Evolutionary conservation across 2,329 filamentous ascomycete species (phyloP).

Genomic region (Pseudomassariella vexata): DNA sequence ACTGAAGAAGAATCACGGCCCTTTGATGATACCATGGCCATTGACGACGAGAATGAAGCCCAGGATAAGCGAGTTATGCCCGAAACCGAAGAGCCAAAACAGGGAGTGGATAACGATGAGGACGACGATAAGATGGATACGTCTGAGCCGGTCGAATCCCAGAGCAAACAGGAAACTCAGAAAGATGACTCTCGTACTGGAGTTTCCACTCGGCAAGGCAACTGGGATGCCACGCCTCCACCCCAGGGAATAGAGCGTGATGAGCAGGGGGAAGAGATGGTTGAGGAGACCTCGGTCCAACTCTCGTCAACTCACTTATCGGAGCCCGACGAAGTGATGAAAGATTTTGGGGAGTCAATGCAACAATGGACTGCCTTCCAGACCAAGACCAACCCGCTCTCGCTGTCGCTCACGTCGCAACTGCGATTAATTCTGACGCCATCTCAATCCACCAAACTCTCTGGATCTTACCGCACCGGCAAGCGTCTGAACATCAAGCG

Average conservation of each 20-base stretch:
- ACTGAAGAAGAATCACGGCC: conserved; percentile 81
- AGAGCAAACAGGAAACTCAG: conserved; percentile 35
- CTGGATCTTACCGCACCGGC: conserved; percentile 92
- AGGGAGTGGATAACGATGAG: conserved; percentile 40
- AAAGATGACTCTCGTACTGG: conserved; percentile 53
- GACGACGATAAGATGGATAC: conserved; percentile 41
- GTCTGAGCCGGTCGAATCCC: conserved; percentile 30
- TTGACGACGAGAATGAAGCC: conserved; percentile 64
- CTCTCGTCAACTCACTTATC: conserved; percentile 70
- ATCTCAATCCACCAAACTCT: conserved; percentile 91
- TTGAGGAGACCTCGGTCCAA: conserved; percentile 53
- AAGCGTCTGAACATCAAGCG: conserved; percentile 99
- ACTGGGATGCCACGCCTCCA: conserved; percentile 40
- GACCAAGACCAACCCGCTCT: conserved; percentile 75
- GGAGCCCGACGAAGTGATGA: conserved; percentile 33
- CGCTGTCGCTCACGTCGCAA: conserved; percentile 85
- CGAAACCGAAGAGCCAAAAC: conserved; percentile 40
- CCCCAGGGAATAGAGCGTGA: conserved; percentile 26
- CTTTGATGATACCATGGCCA: conserved; percentile 82
- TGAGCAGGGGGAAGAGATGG: conserved; percentile 40
- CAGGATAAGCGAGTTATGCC: conserved; percentile 42
- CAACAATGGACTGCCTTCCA: conserved; percentile 84
- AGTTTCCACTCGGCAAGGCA: conserved; percentile 53
- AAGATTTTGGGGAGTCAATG: conserved; percentile 53
- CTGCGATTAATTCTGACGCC: conserved; percentile 92